Evolutionary conservation across 768 basidiomycete genomes (phyloP).

Genomic region (Russula lepida): DNA sequence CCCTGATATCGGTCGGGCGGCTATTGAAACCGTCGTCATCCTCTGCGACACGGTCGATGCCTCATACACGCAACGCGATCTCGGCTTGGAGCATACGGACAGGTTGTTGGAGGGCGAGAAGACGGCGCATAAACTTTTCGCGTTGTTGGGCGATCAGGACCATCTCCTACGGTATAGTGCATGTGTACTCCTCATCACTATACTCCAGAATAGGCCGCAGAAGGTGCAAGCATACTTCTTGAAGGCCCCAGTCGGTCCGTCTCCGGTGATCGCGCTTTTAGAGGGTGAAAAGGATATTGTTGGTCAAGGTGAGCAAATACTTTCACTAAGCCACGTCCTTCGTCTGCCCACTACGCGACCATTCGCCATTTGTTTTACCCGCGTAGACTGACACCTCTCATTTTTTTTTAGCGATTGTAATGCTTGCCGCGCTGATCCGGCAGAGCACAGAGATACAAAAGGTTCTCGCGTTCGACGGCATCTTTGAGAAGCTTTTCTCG

Average conservation of each 20-base stretch:
- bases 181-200: conserved; percentile 69
- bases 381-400: conserved; percentile 2
- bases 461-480: conserved; percentile 91
- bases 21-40: conserved; percentile 78
- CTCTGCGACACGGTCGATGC: conserved; percentile 75
- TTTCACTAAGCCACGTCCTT: background rate
- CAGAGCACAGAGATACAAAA: conserved; percentile 95
- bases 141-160: conserved; percentile 60
- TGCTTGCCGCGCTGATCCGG: conserved; percentile 72
- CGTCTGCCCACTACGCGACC: background rate
- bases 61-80: conserved; percentile 42
- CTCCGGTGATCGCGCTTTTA: conserved; percentile 62
- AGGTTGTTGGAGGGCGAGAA: conserved; percentile 62
- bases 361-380: background rate
- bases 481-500: conserved; percentile 91
- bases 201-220: conserved; percentile 76
- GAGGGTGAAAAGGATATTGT: conserved; percentile 88
- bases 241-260: conserved; percentile 68
- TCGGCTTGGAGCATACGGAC: conserved; percentile 83
- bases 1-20: conserved; percentile 85
- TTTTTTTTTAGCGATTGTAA: conserved; percentile 73
- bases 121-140: conserved; percentile 65
- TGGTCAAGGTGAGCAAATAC: conserved; percentile 59
- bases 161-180: conserved; percentile 85
- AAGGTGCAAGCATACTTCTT: conserved; percentile 87